Base-by-base conservation (phyloP, 2,329 filamentous ascomycete species). In the Lomentospora prolificans region DNA sequence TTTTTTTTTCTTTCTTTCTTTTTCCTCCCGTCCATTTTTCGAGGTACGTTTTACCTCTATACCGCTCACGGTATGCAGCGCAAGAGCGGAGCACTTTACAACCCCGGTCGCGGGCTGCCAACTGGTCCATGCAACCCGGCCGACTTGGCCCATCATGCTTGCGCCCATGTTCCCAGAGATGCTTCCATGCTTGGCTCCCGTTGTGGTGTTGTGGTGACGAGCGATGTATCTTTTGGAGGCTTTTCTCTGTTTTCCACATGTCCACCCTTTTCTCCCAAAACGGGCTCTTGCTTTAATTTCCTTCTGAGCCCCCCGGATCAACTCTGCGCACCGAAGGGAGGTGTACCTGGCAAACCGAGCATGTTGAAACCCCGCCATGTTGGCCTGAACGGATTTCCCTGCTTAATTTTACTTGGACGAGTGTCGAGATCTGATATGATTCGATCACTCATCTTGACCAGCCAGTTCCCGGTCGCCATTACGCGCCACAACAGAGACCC, bases 71-170 rank as follows among this genome's bases (percentile, higher is more conserved):
- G 52, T 28, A 54, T 54, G 52, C 52, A 28, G 17, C 30, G 39
- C 52, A 54, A 54, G 52, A 44, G 41, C 52, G 52, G 52, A 46
- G 14, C 52, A 54, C 33, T 25, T 48, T 27, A 9, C 52, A 30
- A 48, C 27, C 52, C 52, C 25, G 52, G 52, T 54, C 52, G 4
- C 12, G 6, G 36, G n/a, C 52, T 54, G 52, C 52, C 36, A 31
- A 54, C 33, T 54, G 52, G 52, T 41, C 51, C 51, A 53, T 53
- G 51, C 51, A 53, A 25, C 24, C 51, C 36, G 36, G 36, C 52
- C 41, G 36, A 25, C 36, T 44, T 44, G 52, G 27, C 25, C 33
- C 52, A 54, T 44, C 36, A 54, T 54, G 36, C 52, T 28, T 36
- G 36, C 52, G 30, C 28, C 17, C 28, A 53, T 36, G 28, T 44